Conservation (phyloP, 106 monocot species). For the Dendrobium officinale region DNA sequence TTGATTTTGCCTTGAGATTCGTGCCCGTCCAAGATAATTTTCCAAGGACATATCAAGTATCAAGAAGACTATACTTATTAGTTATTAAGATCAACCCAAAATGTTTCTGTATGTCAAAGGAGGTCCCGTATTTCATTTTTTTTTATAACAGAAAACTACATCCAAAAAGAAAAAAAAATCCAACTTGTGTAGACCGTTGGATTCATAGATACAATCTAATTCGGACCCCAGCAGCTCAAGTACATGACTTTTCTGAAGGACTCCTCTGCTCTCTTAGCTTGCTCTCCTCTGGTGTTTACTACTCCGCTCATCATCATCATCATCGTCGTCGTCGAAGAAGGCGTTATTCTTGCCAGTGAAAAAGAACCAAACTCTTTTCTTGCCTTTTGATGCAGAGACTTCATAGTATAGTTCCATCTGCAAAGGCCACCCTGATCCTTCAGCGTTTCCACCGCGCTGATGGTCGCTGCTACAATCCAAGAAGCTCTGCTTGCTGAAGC, state of each 20-base stretch:
- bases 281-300: background rate
- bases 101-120: too few relatives aligned
- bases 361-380: background rate
- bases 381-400: background rate
- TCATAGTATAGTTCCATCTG: conserved; percentile 34
- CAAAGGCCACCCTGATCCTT: conserved; percentile 50
- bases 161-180: too few relatives aligned
- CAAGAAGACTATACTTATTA: too few relatives aligned
- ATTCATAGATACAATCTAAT: conserved; percentile 3
- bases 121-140: too few relatives aligned
- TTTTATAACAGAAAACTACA: too few relatives aligned
- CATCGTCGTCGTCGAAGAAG: background rate
- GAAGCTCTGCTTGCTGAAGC: conserved; percentile 6
- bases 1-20: too few relatives aligned
- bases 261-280: background rate
- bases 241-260: conserved; percentile 8
- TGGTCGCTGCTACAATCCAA: conserved; percentile 29
- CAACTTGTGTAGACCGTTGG: too few relatives aligned
- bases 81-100: too few relatives aligned
- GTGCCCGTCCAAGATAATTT: too few relatives aligned
- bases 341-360: background rate
- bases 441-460: conserved; percentile 38
- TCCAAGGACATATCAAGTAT: too few relatives aligned
- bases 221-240: conserved; percentile 21
- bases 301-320: background rate